phyloP scores from a whole-genome alignment of 108 stramenopile genomes.

The Stephanodiscus triporus region DNA sequence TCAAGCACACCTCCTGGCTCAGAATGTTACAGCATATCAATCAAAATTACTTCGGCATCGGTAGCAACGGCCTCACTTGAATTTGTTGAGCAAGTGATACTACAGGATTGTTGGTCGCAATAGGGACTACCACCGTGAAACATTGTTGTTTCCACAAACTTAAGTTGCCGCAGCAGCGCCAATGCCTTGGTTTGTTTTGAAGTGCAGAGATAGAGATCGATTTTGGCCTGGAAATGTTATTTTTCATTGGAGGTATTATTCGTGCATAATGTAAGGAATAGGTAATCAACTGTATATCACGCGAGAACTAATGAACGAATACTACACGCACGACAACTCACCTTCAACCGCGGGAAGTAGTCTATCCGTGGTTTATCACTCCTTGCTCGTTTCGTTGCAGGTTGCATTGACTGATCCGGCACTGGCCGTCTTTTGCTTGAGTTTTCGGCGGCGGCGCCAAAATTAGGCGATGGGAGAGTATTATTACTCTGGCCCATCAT shows the following conservation, averaged over 20 bases:
- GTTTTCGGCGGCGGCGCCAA: constrained; percentile 31
- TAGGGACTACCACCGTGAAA: constrained; percentile 66
- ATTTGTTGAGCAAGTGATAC: constrained; percentile 9
- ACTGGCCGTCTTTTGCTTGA: constrained; percentile 52
- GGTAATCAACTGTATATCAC: no score
- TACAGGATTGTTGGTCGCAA: constrained; percentile 34
- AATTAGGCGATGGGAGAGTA: constrained; percentile 18
- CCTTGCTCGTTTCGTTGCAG: constrained; percentile 72
- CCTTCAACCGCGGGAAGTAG: constrained; percentile 74
- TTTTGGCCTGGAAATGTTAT: constrained; percentile 51
- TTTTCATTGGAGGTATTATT: constrained; percentile 26
- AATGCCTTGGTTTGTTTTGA: constrained; percentile 64
- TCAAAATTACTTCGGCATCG: constrained; percentile 82
- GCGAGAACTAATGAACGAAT: not conserved
- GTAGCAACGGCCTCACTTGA: constrained; percentile 46
- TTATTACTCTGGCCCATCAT: constrained; percentile 24
- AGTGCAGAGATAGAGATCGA: constrained; percentile 61
- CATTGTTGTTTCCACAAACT: constrained; percentile 73
- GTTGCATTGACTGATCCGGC: constrained; percentile 57
- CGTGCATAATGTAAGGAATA: constrained; percentile 53
- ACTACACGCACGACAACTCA: constrained; percentile 18
- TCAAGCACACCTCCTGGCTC: not conserved
- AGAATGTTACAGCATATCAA: constrained; percentile 67
- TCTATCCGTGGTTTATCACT: constrained; percentile 72
- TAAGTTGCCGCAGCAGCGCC: constrained; percentile 69